A percentile compares a stretch with the other conserved stretches of the same genome.
These are phyloP conservation scores for Juncus effusus DNA, from an alignment of 176 grass and related monocot species.

Conservation along the genomic window DNA sequence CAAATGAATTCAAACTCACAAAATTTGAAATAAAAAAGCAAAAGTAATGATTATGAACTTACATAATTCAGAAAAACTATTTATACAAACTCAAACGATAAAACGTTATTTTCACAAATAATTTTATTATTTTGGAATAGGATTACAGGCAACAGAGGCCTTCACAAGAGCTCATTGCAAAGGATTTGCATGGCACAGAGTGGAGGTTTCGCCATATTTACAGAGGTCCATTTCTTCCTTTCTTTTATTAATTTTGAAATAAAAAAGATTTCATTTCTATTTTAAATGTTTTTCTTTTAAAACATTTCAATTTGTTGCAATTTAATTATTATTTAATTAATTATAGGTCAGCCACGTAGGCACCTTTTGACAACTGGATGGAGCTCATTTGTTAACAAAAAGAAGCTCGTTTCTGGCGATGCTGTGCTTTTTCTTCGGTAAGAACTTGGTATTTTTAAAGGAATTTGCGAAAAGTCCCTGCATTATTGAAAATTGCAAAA, in stretches of 20 bases:
- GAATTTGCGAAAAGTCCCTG: no score
- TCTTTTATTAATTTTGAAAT: conserved; percentile 20
- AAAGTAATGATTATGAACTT: no score
- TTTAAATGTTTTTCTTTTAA: neutral
- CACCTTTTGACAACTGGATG: conserved; percentile 97
- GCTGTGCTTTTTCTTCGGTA: conserved; percentile 88
- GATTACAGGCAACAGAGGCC: conserved; percentile 74
- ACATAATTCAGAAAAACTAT: no score
- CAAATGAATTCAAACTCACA: no score
- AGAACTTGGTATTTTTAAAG: neutral
- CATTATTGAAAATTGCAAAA: no score
- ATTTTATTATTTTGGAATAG: conserved; percentile 28
- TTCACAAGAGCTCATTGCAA: conserved; percentile 80
- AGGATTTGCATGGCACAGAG: conserved; percentile 78
- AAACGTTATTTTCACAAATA: no score
- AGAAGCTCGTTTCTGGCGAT: conserved; percentile 90
- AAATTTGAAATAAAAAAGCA: no score
- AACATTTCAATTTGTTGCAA: conserved; percentile 7
- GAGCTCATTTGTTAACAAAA: conserved; percentile 98
- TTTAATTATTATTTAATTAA: conserved; percentile 29
- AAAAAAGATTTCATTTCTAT: neutral
- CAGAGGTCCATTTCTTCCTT: conserved; percentile 42
- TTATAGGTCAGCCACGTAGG: conserved; percentile 86
- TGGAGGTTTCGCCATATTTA: conserved; percentile 95
- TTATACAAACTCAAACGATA: no score